Base-by-base conservation (phyloP, 1,284 basidiomycete genomes). In the Malassezia pachydermatis region DNA sequence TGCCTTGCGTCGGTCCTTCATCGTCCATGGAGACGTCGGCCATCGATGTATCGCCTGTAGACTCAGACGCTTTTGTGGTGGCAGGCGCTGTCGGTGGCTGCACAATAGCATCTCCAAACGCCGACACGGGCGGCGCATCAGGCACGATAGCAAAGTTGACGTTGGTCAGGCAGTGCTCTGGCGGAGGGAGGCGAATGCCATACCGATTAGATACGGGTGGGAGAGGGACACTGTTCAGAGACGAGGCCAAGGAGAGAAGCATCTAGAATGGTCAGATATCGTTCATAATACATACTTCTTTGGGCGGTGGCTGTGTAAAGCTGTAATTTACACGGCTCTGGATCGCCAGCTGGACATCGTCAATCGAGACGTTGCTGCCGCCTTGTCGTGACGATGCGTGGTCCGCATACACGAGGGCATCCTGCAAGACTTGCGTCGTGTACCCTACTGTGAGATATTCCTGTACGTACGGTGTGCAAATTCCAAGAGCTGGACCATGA, bases 151-250 rank as follows among this genome's bases (percentile, higher is more conserved):
- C 83, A 75, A 96, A 98, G 75, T 94, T 87, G 58, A 94, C 82
- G 17, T 85, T 79, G 10, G 88, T 87, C 29, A 98, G 78, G 48
- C 88, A 84, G 33, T 95, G 87, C 22, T 81, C 75, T 10, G 80
- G 67, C 3, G 84, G 83, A 0, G 92, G 92, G 17, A 96, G 76
- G 17, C 89, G 83, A 39, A 96, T 80, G 28, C 90, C 92, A 73
- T 94, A 95, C 1, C 88, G 82, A 75, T 96, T 92, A n/a, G 86
- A 85, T 9, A 96, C 84, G 3, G 87, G 76, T 3, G 92, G 92
- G 4, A 98, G 79, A 0, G 92, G 88, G 24, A 81, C 78, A 1
- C 84, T 79, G 73, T 98, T 98, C 36, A 90, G 84, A 70, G 89
- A 84, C 4, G 86, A 81, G 1, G 94, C 89, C 22, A 96, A 77